phyloP scores from a whole-genome alignment of 768 basidiomycete species.

The Aureoboletus auriporus region DNA sequence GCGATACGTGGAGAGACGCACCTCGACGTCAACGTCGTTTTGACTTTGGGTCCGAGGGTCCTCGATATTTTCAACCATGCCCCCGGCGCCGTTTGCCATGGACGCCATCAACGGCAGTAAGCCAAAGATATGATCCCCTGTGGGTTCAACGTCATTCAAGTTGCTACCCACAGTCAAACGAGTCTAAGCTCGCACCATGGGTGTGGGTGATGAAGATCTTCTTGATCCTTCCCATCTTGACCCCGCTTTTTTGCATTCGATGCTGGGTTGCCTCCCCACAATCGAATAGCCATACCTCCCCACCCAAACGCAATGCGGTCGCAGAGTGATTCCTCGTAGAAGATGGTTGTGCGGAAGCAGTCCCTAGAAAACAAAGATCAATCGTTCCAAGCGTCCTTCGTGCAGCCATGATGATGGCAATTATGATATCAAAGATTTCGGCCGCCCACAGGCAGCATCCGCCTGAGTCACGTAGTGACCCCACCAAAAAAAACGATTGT shows the following conservation, averaged over 20 bases:
- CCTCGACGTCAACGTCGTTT: conserved; percentile 8
- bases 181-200: conserved; percentile 50
- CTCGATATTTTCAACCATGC: conserved; percentile 50
- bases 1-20: conserved; percentile 6
- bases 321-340: conserved; percentile 76
- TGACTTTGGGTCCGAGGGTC: conserved; percentile 48
- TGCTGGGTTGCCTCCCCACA: conserved; percentile 84
- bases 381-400: conserved; percentile 32
- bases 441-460: no score
- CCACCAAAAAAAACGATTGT: conserved; percentile 22
- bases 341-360: conserved; percentile 78
- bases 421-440: no score
- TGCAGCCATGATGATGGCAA: conserved; percentile 8
- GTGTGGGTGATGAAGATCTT: conserved; percentile 90
- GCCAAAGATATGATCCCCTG: conserved; percentile 84
- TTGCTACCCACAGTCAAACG: background rate
- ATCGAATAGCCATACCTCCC: conserved; percentile 81
- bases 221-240: conserved; percentile 77
- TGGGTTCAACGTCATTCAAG: conserved; percentile 1
- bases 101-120: conserved; percentile 64
- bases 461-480: no score
- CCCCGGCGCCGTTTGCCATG: conserved; percentile 72
- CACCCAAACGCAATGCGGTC: conserved; percentile 58
- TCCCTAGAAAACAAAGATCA: conserved; percentile 73
- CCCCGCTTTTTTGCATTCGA: conserved; percentile 62